Conservation (phyloP, 2,329 filamentous ascomycete genomes). For the Ophiostoma sp. region DNA sequence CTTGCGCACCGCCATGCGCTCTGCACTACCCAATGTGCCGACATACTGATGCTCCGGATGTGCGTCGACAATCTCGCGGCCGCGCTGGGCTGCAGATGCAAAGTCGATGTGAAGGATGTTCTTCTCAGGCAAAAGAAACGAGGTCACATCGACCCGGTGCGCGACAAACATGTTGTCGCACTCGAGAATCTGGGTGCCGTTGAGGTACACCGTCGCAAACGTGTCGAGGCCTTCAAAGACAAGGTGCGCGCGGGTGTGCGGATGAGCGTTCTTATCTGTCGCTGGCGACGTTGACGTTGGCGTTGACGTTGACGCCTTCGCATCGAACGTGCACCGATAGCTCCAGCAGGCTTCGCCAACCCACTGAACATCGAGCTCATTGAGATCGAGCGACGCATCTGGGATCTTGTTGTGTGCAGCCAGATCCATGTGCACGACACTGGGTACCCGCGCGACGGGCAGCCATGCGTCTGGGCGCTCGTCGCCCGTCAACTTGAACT, state of each 20-base stretch:
- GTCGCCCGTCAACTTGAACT: slow-evolving; percentile 59
- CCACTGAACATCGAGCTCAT: slow-evolving; percentile 74
- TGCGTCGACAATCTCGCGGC: slow-evolving; percentile 61
- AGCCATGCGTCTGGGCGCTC: slow-evolving; percentile 50
- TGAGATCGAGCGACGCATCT: slow-evolving; percentile 73
- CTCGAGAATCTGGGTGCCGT: slow-evolving; percentile 67
- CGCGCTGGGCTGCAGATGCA: slow-evolving; percentile 62
- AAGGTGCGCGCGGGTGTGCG: too few species aligned
- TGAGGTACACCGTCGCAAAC: slow-evolving; percentile 70
- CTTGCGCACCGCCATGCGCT: slow-evolving; percentile 60
- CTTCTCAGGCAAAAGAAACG: slow-evolving; percentile 48
- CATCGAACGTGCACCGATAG: slow-evolving; percentile 64
- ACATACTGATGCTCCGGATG: slow-evolving; percentile 64
- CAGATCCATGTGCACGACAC: slow-evolving; percentile 67
- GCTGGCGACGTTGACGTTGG: slow-evolving; percentile 43
- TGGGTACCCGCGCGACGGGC: slow-evolving; percentile 63
- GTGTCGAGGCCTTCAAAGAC: slow-evolving; percentile 80
- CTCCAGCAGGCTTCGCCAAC: slow-evolving; percentile 70
- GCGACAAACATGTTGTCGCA: slow-evolving; percentile 79
- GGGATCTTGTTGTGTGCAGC: slow-evolving; percentile 62
- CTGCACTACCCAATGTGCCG: slow-evolving; percentile 66
- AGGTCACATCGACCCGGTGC: slow-evolving; percentile 64
- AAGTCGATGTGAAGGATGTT: slow-evolving; percentile 66
- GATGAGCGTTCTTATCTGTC: background rate
- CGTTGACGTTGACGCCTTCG: slow-evolving; percentile 42